Conservation (phyloP, 257 asterid genomes). For the Fraxinus anomala region DNA sequence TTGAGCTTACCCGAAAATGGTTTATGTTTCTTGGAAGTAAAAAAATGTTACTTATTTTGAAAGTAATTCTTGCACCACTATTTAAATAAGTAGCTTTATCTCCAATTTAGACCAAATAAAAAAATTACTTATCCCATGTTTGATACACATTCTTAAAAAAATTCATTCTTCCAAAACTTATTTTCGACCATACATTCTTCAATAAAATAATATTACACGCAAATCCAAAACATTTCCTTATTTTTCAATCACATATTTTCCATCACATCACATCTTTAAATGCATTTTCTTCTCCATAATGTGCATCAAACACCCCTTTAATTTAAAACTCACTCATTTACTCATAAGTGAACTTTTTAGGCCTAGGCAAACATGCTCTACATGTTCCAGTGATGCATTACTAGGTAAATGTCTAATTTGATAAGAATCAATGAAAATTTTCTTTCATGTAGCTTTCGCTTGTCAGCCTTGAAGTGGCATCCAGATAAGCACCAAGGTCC, state of each 20-base stretch:
- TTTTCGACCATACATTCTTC: too few species aligned
- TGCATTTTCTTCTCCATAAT: too few species aligned
- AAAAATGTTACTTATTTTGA: background rate
- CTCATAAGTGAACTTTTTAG: background rate
- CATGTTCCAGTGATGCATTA: background rate
- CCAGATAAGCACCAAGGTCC: slow-evolving; percentile 89
- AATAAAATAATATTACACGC: too few species aligned
- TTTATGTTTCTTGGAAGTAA: background rate
- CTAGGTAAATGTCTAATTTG: background rate
- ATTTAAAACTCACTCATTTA: background rate
- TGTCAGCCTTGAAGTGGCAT: slow-evolving; percentile 89
- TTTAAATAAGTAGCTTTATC: background rate
- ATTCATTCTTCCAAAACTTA: too few species aligned
- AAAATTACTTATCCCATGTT: background rate
- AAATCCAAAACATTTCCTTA: too few species aligned
- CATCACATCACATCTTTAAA: too few species aligned
- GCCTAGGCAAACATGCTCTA: background rate
- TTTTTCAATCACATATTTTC: too few species aligned
- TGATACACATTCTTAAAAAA: too few species aligned
- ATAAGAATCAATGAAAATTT: slow-evolving; percentile 8
- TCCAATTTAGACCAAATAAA: background rate
- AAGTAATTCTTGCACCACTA: background rate
- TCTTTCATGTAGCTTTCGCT: slow-evolving; percentile 65
- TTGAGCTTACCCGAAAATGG: background rate
- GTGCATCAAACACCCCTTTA: too few species aligned